Percentiles rank a stretch among this genome's conserved stretches.
phyloP scores from a whole-genome alignment of 345 rosid species.

The Aurinia saxatilis region DNA sequence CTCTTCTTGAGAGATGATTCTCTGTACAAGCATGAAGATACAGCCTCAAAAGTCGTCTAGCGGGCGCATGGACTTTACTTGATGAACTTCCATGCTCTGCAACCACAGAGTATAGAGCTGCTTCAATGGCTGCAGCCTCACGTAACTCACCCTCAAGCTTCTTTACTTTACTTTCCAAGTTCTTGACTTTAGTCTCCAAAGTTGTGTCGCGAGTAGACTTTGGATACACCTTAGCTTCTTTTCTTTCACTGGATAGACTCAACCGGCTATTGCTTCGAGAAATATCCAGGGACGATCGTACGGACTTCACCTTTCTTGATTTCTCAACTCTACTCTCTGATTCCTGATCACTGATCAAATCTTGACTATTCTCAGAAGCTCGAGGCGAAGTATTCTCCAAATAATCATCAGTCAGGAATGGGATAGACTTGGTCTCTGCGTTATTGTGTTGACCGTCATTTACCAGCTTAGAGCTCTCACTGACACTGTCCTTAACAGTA shows the following conservation, averaged over 20 bases:
- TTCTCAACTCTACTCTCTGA: slow-evolving; percentile 33
- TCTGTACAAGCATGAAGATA: slow-evolving; percentile 68
- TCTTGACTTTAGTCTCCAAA: slow-evolving; percentile 55
- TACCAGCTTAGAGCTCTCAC: slow-evolving; percentile 1
- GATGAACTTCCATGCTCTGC: slow-evolving; percentile 91
- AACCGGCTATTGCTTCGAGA: slow-evolving; percentile 33
- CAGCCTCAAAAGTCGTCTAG: slow-evolving; percentile 83
- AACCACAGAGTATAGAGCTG: slow-evolving; percentile 78
- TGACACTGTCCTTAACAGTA: background rate
- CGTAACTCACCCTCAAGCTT: slow-evolving; percentile 82
- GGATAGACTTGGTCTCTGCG: slow-evolving; percentile 7
- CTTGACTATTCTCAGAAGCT: slow-evolving; percentile 21
- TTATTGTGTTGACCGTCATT: background rate
- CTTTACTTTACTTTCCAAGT: slow-evolving; percentile 55
- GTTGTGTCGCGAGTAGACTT: slow-evolving; percentile 36
- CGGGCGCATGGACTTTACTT: slow-evolving; percentile 91
- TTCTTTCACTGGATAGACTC: slow-evolving; percentile 34
- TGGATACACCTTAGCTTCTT: slow-evolving; percentile 43
- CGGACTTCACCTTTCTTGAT: slow-evolving; percentile 65
- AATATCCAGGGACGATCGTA: slow-evolving; percentile 56
- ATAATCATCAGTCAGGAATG: slow-evolving; percentile 14
- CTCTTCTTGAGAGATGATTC: slow-evolving; percentile 45
- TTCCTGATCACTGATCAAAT: slow-evolving; percentile 20
- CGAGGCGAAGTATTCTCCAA: slow-evolving; percentile 16
- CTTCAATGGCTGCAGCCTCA: slow-evolving; percentile 89